These are phyloP conservation scores for Chytriomyces confervae DNA, from an alignment of 192 early-diverging fungal genomes.

Conservation along the genomic window DNA sequence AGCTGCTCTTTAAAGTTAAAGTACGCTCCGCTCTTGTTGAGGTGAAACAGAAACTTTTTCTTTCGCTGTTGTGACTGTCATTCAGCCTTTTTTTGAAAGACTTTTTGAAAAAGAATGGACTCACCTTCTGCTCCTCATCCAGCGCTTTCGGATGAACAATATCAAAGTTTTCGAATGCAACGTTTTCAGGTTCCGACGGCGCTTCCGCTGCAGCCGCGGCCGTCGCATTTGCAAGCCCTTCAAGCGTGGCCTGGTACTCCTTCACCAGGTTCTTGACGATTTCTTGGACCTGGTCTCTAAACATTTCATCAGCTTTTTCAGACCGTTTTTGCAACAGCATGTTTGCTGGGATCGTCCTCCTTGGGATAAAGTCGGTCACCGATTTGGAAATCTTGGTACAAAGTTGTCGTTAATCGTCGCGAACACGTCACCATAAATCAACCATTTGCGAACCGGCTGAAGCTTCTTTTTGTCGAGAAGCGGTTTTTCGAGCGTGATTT, in stretches of 20 bases:
- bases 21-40: constrained; percentile 66
- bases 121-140: constrained; percentile 50
- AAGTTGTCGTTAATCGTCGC: background rate
- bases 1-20: constrained; percentile 66
- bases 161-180: constrained; percentile 22
- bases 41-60: constrained; percentile 63
- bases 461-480: constrained; percentile 64
- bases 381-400: constrained; percentile 57
- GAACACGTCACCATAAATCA: background rate
- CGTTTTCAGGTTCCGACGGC: background rate
- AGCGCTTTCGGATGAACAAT: constrained; percentile 26
- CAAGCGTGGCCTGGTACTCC: constrained; percentile 47
- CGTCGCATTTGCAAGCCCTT: constrained; percentile 6
- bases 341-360: constrained; percentile 48
- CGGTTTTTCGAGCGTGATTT: constrained; percentile 54
- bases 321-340: constrained; percentile 54
- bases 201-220: constrained; percentile 15
- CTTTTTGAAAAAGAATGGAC: background rate
- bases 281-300: constrained; percentile 53
- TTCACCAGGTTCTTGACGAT: constrained; percentile 55
- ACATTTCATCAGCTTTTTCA: constrained; percentile 57
- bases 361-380: constrained; percentile 62
- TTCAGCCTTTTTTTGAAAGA: constrained; percentile 1
- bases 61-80: constrained; percentile 38
- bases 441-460: constrained; percentile 49